These are phyloP conservation scores for Chlorella sp. DNA, from an alignment of 139 green algal genomes.

Conservation along the genomic window DNA sequence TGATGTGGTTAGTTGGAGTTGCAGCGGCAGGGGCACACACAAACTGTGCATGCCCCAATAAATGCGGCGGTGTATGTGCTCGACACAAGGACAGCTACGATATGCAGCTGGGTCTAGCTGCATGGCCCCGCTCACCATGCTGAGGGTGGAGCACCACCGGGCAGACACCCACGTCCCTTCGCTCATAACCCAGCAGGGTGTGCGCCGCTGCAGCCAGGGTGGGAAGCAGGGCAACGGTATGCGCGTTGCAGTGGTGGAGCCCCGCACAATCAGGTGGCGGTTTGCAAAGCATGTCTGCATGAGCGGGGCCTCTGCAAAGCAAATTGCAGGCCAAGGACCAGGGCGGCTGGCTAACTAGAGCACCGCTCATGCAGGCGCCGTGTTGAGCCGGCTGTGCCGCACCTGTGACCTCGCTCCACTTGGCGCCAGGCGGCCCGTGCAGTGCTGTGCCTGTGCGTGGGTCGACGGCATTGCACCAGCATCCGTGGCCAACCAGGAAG, in stretches of 20 bases:
- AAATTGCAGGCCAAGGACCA: too few species aligned
- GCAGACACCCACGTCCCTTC: constrained; percentile 45
- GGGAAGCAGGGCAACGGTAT: neutral
- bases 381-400: too few species aligned
- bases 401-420: constrained; percentile 64
- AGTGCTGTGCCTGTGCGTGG: constrained; percentile 43
- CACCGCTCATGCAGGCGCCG: too few species aligned
- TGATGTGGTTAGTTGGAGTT: neutral
- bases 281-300: too few species aligned
- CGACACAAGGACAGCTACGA: too few species aligned
- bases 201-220: neutral
- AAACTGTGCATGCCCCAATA: too few species aligned
- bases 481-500: neutral
- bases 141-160: constrained; percentile 54
- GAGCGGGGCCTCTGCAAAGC: too few species aligned
- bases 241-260: too few species aligned
- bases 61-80: too few species aligned
- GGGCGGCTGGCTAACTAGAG: too few species aligned
- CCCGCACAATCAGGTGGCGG: too few species aligned
- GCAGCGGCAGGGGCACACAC: neutral
- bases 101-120: too few species aligned
- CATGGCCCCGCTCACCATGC: constrained; percentile 10
- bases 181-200: constrained; percentile 55
- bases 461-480: constrained; percentile 50
- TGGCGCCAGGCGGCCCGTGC: constrained; percentile 1